phyloP scores from a whole-genome alignment of 2,329 filamentous ascomycete genomes.

The Fusarium algeriense region DNA sequence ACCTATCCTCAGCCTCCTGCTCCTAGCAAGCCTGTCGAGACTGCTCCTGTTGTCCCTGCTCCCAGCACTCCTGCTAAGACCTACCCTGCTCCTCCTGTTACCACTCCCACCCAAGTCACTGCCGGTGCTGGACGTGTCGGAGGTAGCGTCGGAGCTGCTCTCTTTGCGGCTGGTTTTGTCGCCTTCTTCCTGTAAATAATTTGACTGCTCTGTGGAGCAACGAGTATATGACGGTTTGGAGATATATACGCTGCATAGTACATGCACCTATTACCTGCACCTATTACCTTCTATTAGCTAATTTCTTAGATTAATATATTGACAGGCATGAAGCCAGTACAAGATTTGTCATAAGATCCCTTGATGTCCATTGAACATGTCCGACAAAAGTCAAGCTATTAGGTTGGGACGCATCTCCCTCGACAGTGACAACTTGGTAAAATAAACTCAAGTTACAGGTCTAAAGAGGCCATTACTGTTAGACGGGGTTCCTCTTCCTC shows the following conservation, averaged over 20 bases:
- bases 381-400: too few species aligned
- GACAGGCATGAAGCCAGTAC: neutral
- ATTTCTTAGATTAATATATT: slow-evolving; percentile 24
- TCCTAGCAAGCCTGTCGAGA: slow-evolving; percentile 19
- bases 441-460: too few species aligned
- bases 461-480: too few species aligned
- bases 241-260: slow-evolving; percentile 24
- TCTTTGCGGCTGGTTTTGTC: slow-evolving; percentile 27
- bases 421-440: too few species aligned
- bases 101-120: slow-evolving; percentile 10
- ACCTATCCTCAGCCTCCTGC: slow-evolving; percentile 4
- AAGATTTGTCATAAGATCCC: too few species aligned
- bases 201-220: slow-evolving; percentile 19
- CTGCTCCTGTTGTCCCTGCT: slow-evolving; percentile 5
- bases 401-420: too few species aligned
- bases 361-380: neutral
- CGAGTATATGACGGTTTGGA: slow-evolving; percentile 22
- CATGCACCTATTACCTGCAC: slow-evolving; percentile 32
- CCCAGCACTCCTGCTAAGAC: slow-evolving; percentile 8
- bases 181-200: slow-evolving; percentile 33
- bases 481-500: too few species aligned
- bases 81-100: slow-evolving; percentile 10
- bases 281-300: slow-evolving; percentile 19
- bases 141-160: slow-evolving; percentile 11
- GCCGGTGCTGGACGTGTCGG: slow-evolving; percentile 26